A percentile compares a stretch with the other conserved stretches of the same genome.
These are phyloP conservation scores for Gryganskiella cystojenkinii DNA, from an alignment of 192 early-diverging fungal genomes.

Conservation along the genomic window DNA sequence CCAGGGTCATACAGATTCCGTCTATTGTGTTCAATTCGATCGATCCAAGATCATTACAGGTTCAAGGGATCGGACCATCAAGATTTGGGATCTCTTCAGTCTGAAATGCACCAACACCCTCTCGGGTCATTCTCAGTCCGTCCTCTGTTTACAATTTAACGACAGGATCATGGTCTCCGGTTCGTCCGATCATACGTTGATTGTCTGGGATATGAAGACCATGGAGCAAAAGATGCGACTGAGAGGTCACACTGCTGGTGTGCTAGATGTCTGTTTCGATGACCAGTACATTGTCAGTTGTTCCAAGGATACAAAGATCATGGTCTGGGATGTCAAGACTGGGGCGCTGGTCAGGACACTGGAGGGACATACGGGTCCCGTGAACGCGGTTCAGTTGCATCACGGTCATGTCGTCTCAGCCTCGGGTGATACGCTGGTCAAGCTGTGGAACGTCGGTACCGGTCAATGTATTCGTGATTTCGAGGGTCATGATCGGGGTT, in stretches of 20 bases:
- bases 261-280: conserved; percentile 91
- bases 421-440: conserved; percentile 83
- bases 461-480: conserved; percentile 81
- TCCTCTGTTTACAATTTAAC: conserved; percentile 88
- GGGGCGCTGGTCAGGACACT: conserved; percentile 73
- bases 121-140: conserved; percentile 72
- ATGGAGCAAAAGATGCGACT: conserved; percentile 61
- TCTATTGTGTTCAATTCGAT: conserved; percentile 93
- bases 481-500: conserved; percentile 80
- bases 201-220: conserved; percentile 82
- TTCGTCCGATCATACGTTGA: conserved; percentile 87
- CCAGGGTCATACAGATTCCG: conserved; percentile 83
- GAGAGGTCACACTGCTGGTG: conserved; percentile 80
- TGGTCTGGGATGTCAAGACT: conserved; percentile 82
- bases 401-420: conserved; percentile 82
- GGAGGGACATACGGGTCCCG: conserved; percentile 89
- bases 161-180: conserved; percentile 80
- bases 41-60: conserved; percentile 79
- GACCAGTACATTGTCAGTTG: conserved; percentile 79
- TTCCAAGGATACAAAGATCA: conserved; percentile 93
- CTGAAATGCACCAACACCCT: conserved; percentile 67
- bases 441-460: conserved; percentile 80
- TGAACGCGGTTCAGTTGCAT: conserved; percentile 90
- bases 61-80: conserved; percentile 79
- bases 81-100: conserved; percentile 84